Evolutionary conservation across 2,329 filamentous ascomycete genomes (phyloP).

Genomic region (Penicillium brasilianum): DNA sequence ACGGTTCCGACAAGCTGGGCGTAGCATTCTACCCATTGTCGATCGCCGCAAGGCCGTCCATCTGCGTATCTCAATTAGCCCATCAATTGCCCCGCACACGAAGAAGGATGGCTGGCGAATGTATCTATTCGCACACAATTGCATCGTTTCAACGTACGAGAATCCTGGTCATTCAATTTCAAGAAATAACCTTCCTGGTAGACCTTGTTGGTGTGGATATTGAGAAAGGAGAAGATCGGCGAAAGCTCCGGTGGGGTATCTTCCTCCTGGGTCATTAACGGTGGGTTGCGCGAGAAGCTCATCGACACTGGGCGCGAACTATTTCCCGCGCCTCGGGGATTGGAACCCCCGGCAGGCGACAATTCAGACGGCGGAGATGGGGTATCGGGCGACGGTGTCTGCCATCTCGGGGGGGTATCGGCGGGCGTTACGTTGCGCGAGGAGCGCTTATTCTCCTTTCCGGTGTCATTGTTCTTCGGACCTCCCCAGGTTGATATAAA

Average conservation of each 20-base stretch:
- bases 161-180: slow-evolving; percentile 93
- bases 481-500: slow-evolving; percentile 72
- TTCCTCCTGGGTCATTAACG: slow-evolving; percentile 79
- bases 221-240: slow-evolving; percentile 91
- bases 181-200: slow-evolving; percentile 98
- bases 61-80: slow-evolving; percentile 60
- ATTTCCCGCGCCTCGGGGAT: slow-evolving; percentile 53
- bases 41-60: slow-evolving; percentile 81
- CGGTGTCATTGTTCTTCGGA: slow-evolving; percentile 35
- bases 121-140: background rate
- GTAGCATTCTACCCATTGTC: slow-evolving; percentile 96
- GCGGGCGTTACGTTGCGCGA: slow-evolving; percentile 28
- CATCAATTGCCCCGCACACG: background rate
- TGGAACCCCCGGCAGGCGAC: slow-evolving; percentile 46
- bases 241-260: slow-evolving; percentile 92
- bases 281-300: slow-evolving; percentile 82
- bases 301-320: slow-evolving; percentile 80
- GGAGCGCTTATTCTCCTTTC: slow-evolving; percentile 44
- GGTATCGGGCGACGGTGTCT: slow-evolving; percentile 44
- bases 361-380: slow-evolving; percentile 41
- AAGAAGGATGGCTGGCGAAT: background rate
- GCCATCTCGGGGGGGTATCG: slow-evolving; percentile 33
- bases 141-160: slow-evolving; percentile 66
- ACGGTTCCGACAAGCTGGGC: slow-evolving; percentile 95
- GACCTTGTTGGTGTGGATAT: slow-evolving; percentile 93